Base-by-base conservation (phyloP, 2,329 filamentous ascomycete genomes). In the Neonectria punicea region DNA sequence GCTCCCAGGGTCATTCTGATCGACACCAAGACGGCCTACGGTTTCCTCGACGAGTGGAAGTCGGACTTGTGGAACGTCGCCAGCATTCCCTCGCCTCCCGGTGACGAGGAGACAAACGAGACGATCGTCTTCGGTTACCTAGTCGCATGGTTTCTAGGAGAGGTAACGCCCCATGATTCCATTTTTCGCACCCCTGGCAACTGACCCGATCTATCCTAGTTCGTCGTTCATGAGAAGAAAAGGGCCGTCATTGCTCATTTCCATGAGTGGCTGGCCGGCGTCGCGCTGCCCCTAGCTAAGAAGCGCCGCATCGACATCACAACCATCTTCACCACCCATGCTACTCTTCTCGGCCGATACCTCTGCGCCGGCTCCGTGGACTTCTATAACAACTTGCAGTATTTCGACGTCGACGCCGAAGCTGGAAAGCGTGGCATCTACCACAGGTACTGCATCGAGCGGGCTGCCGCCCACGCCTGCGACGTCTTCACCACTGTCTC, bases 401-500 rank as follows among this genome's bases (percentile, higher is more conserved):
- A 90, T 83, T 98, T 99, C 77, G 95, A 99, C 77, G 94, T 97
- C 32, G 96, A 99, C 78, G 90, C 93, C 6, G 96, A 99, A 81
- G 96, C 96, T 18, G 96, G 96, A 67, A 98, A 98, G 86, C 93
- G 96, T 75, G 96, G 96, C 63, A 98, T 99, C 79, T 99, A 98
- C 84, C 96, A 99, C 83, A 87, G 96, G 65, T 98, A 98, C 84
- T 98, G 96, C 83, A 97, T 99, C 75, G 96, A 99, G 83, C 91
- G 96, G 69, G 95, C 93, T 51, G 93, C 95, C 22, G 91, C 96
- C 20, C 96, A 99, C 79, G 88, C 93, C 7, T 92, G 92, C 72
- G 96, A 99, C 81, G 96, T 99, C 75, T 98, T 99, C 83, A 99
- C 96, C 22, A 99, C 96, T 1, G 96, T 99, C 65, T 98, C 95